Percentiles rank a stretch among this genome's conserved stretches.
Evolutionary conservation across 202 grass and related monocot genomes (phyloP).

Genomic region (Tripidium arundinaceum): DNA sequence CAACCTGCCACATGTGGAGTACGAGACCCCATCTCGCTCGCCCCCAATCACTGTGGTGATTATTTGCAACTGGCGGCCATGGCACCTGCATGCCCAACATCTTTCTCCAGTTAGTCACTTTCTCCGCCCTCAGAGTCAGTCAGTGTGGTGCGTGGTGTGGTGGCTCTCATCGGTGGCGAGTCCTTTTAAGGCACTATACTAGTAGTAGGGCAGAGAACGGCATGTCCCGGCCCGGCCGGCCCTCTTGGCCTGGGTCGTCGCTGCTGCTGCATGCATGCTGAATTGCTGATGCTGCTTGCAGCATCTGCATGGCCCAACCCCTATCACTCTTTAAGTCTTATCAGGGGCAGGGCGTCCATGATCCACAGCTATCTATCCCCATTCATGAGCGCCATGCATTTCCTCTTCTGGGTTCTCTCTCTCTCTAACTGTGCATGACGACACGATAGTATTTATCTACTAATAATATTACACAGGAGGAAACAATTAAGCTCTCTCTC

Average conservation of each 20-base stretch:
- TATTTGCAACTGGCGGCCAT: conserved; percentile 29
- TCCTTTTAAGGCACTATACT: conserved; percentile 44
- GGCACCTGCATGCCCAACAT: conserved; percentile 47
- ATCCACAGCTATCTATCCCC: too few species aligned
- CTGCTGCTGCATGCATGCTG: too few species aligned
- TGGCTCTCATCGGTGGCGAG: not conserved
- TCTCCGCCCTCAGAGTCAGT: conserved; percentile 37
- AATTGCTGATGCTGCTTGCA: too few species aligned
- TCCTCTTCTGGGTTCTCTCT: not conserved
- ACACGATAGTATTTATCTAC: not conserved
- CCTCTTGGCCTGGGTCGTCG: too few species aligned
- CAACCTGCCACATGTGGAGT: conserved; percentile 33
- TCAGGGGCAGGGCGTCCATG: too few species aligned
- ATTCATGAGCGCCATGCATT: too few species aligned
- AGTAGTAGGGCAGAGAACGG: too few species aligned
- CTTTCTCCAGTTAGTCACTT: conserved; percentile 66
- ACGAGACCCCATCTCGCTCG: conserved; percentile 16
- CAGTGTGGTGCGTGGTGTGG: too few species aligned
- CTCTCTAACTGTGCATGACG: not conserved
- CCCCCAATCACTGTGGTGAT: conserved; percentile 51
- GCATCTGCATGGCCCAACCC: conserved; percentile 10
- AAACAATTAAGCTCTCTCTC: not conserved
- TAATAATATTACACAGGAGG: not conserved
- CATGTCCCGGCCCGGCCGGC: not conserved
- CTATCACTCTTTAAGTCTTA: too few species aligned